phyloP scores from a whole-genome alignment of 164 flowering plant species.

The Hamamelis virginiana region DNA sequence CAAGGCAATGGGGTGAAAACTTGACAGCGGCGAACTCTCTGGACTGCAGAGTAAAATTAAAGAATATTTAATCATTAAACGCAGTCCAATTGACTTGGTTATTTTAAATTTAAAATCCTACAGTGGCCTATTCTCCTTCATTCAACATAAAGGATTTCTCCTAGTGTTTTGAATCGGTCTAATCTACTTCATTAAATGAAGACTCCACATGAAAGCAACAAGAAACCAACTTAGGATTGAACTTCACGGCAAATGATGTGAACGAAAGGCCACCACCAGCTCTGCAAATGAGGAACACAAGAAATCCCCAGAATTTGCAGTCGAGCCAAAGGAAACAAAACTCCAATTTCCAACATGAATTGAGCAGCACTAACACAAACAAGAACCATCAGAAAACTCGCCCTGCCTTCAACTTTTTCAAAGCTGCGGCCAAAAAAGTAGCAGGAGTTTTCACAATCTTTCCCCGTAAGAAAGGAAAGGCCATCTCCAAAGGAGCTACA shows the following conservation, averaged over 20 bases:
- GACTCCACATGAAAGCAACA: not conserved
- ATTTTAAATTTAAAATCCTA: too few species aligned
- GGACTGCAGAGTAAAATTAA: too few species aligned
- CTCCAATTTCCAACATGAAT: not conserved
- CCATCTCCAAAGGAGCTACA: not conserved
- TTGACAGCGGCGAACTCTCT: too few species aligned
- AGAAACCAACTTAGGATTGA: too few species aligned
- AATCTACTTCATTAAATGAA: too few species aligned
- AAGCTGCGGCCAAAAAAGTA: slow-evolving; percentile 25
- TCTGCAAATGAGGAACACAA: slow-evolving; percentile 31
- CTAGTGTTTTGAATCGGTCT: slow-evolving; percentile 20
- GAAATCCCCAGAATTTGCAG: slow-evolving; percentile 10
- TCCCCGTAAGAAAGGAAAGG: slow-evolving; percentile 6
- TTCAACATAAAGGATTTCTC: too few species aligned
- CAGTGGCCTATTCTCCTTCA: too few species aligned
- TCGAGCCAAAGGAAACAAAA: slow-evolving; percentile 12
- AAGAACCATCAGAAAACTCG: slow-evolving; percentile 11
- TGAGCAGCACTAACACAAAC: not conserved
- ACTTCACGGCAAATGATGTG: not conserved
- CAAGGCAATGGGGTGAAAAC: too few species aligned
- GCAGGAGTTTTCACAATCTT: slow-evolving; percentile 21
- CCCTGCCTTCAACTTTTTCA: slow-evolving; percentile 15
- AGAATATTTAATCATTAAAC: too few species aligned
- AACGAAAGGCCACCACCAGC: not conserved
- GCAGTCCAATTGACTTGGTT: too few species aligned